Evolutionary conservation across 495 filamentous ascomycete genomes (phyloP), one percentile per base, ranked within the genome.

Genomic region (Rhizodiscina lignyota): DNA sequence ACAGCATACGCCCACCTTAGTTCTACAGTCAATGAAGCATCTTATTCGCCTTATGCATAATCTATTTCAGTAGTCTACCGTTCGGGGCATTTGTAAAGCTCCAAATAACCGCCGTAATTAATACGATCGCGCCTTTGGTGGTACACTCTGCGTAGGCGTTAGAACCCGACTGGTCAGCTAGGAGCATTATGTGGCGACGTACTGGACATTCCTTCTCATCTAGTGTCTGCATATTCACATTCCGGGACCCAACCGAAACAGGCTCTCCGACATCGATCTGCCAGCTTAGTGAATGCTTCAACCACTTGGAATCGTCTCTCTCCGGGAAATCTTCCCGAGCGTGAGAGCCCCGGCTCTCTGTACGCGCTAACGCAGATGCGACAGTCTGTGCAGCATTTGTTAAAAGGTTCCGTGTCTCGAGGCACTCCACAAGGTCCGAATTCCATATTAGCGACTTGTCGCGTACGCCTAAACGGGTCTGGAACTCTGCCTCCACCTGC

Each of bases 401-500:
- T 45, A 97, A 61, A 43, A 97, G 56, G 58, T 97, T 97, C 48
- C 84, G 66, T 48, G 94, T 67, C 61, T 97, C 89, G 27, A 97
- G 70, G 19, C 85, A 86, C 73, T 97, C 89, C 37, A 94, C 82
- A 15, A 97, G 68, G 49, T 97, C 89, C 28, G 78, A 81, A 73
- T 97, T 97, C 89, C 89, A 97, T 63, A 97, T 94, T 83, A 94
- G 79, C 79, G 45, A 93, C 73, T 54, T 94, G 67, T 41, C 44
- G 2, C 12, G 26, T 3, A 48, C 29, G 1, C 11, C 21, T 18
- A 48, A 41, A n/a, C 38, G 31, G 17, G 13, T 32, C 19, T 58
- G 52, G 63, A 79, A 94, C 45, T 59, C 70, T 49, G 68, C 55
- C 55, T 94, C 87, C 46, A 94, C 74, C 41, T 78, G 69, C 46